phyloP scores from a whole-genome alignment of 2,329 filamentous ascomycete genomes.

The Cladosporium sp. region DNA sequence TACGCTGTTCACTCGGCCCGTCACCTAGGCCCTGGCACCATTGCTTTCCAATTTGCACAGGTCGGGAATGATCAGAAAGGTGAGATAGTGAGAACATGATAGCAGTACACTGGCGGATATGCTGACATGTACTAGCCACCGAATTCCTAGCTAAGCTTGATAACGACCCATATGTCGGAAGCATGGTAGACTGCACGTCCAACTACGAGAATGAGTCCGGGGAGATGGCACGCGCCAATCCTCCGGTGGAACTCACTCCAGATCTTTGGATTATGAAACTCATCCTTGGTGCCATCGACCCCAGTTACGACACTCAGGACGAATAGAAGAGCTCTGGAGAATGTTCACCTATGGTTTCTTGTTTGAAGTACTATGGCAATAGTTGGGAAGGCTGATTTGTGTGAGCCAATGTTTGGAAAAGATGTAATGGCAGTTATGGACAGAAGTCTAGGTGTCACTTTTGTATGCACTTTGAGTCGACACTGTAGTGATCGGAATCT shows the following conservation, averaged over 20 bases:
- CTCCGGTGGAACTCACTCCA: conserved; percentile 64
- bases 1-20: conserved; percentile 55
- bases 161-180: conserved; percentile 62
- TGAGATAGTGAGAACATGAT: too few species aligned
- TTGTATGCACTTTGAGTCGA: too few species aligned
- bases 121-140: conserved; percentile 41
- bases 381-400: too few species aligned
- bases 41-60: conserved; percentile 69
- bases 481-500: too few species aligned
- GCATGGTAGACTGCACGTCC: conserved; percentile 47
- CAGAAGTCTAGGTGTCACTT: too few species aligned
- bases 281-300: conserved; percentile 67
- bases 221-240: conserved; percentile 64
- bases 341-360: too few species aligned
- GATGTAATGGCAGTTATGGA: too few species aligned
- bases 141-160: conserved; percentile 66
- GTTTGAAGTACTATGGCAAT: too few species aligned
- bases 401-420: too few species aligned
- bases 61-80: conserved; percentile 66
- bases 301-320: conserved; percentile 66
- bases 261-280: conserved; percentile 69
- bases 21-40: conserved; percentile 52
- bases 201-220: conserved; percentile 69
- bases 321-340: too few species aligned
- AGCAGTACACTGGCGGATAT: too few species aligned